A percentile compares a stretch with the other conserved stretches of the same genome.
These are phyloP conservation scores for Cutaneotrichosporon cutaneum DNA, from an alignment of 1,284 basidiomycete genomes.

Conservation along the genomic window DNA sequence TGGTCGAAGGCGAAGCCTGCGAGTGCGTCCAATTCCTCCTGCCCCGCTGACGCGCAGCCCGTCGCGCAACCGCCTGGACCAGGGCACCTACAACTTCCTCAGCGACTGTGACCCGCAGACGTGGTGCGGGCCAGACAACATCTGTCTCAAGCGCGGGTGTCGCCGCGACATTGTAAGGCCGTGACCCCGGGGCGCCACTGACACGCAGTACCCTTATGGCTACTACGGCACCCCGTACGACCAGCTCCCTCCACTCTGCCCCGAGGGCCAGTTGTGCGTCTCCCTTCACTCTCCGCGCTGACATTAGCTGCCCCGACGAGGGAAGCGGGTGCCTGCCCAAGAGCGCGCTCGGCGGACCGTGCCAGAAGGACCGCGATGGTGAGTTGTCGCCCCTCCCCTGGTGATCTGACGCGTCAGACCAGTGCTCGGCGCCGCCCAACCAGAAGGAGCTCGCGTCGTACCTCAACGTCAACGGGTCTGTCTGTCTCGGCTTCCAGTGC, in stretches of 20 bases:
- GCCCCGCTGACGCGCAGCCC: slow-evolving; percentile 27
- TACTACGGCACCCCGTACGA: slow-evolving; percentile 48
- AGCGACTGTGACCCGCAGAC: slow-evolving; percentile 70
- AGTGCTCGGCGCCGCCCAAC: slow-evolving; percentile 69
- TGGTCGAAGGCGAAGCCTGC: slow-evolving; percentile 13
- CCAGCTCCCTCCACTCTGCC: slow-evolving; percentile 64
- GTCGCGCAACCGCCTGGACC: slow-evolving; percentile 64
- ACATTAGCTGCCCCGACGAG: slow-evolving; percentile 77
- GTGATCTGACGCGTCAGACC: slow-evolving; percentile 57
- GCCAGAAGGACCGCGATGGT: slow-evolving; percentile 88
- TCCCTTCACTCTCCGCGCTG: not conserved
- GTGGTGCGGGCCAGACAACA: slow-evolving; percentile 63
- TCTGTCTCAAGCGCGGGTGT: slow-evolving; percentile 67
- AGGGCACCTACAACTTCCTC: slow-evolving; percentile 71
- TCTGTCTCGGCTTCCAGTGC: slow-evolving; percentile 77
- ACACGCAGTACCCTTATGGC: slow-evolving; percentile 50
- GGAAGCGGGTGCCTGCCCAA: slow-evolving; percentile 66
- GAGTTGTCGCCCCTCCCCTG: slow-evolving; percentile 26
- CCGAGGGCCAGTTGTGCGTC: slow-evolving; percentile 54
- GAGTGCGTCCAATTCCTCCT: slow-evolving; percentile 6
- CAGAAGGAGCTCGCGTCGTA: slow-evolving; percentile 64
- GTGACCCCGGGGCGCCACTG: not conserved
- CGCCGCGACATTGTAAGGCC: slow-evolving; percentile 64
- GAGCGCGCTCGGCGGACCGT: slow-evolving; percentile 64
- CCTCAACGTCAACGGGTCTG: slow-evolving; percentile 73